Conservation (phyloP, 768 basidiomycete species). For the Goffeauzyma gilvescens region DNA sequence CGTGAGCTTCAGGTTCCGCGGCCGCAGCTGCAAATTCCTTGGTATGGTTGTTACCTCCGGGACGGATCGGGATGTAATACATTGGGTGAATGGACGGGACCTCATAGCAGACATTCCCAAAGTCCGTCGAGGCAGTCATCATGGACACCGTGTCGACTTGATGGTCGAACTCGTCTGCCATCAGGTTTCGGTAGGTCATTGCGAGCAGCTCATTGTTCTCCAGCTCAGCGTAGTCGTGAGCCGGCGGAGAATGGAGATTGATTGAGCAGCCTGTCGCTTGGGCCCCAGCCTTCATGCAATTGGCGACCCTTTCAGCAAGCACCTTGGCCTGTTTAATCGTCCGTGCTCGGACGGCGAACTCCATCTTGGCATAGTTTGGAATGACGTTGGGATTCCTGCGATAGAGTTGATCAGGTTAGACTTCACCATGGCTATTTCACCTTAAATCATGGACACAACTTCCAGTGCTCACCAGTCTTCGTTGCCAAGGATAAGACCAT, state of each 20-base stretch:
- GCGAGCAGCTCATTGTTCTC: too few relatives aligned
- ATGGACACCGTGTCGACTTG: not conserved
- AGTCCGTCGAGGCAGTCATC: not conserved
- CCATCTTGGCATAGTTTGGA: too few relatives aligned
- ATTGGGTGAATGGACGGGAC: not conserved
- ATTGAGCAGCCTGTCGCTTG: not conserved
- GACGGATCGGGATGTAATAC: not conserved
- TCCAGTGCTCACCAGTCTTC: constrained; percentile 10
- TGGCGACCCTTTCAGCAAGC: not conserved
- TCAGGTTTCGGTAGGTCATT: not conserved
- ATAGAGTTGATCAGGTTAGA: too few relatives aligned
- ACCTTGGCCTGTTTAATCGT: not conserved
- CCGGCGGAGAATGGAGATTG: too few relatives aligned
- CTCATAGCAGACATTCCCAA: not conserved
- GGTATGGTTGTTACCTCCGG: not conserved
- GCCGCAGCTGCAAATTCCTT: not conserved
- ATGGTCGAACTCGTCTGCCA: not conserved
- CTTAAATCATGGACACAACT: too few relatives aligned
- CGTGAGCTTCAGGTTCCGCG: not conserved
- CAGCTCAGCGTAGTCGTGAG: too few relatives aligned
- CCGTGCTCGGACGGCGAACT: not conserved
- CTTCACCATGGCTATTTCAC: too few relatives aligned
- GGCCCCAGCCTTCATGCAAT: not conserved
- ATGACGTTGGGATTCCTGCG: too few relatives aligned
- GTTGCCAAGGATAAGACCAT: constrained; percentile 11